Evolutionary conservation across 352 stramenopile genomes (phyloP).

Genomic region (Pilasporangium apinafurcum): DNA sequence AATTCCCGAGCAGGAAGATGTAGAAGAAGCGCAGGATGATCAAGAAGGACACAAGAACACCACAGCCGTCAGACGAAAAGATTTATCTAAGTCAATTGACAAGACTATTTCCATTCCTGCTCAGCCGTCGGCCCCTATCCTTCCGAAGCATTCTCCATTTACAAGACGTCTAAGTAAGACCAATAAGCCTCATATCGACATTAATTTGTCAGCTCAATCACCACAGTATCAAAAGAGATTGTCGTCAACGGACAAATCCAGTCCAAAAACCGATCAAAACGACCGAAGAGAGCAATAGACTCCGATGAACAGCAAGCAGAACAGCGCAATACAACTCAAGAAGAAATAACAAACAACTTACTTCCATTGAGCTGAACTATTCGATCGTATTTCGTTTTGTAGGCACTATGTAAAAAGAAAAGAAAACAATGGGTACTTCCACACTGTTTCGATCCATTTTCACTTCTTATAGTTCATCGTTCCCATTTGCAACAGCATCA

Average conservation of each 20-base stretch:
- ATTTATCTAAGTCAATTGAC: too few relatives aligned
- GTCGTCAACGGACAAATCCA: neutral
- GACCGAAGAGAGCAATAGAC: neutral
- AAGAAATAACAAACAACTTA: neutral
- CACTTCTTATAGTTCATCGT: conserved; percentile 11
- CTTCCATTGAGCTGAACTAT: too few relatives aligned
- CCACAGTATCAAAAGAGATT: conserved; percentile 12
- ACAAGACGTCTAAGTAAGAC: conserved; percentile 24
- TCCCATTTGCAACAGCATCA: too few relatives aligned
- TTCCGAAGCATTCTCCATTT: conserved; percentile 14
- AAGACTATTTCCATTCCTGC: too few relatives aligned
- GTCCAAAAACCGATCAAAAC: neutral
- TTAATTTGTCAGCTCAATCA: conserved; percentile 26
- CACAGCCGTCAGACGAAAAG: too few relatives aligned
- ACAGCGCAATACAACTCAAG: neutral
- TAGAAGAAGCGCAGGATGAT: too few relatives aligned
- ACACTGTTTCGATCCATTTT: neutral
- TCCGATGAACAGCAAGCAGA: neutral
- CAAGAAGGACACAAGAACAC: neutral
- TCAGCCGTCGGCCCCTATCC: neutral
- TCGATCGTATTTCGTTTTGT: too few relatives aligned
- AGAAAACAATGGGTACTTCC: neutral
- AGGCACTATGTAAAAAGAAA: neutral
- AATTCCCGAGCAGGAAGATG: conserved; percentile 17
- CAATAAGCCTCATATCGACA: conserved; percentile 35